Evolutionary conservation across 2,329 filamentous ascomycete species (phyloP).

Genomic region (Plenodomus lindquistii): DNA sequence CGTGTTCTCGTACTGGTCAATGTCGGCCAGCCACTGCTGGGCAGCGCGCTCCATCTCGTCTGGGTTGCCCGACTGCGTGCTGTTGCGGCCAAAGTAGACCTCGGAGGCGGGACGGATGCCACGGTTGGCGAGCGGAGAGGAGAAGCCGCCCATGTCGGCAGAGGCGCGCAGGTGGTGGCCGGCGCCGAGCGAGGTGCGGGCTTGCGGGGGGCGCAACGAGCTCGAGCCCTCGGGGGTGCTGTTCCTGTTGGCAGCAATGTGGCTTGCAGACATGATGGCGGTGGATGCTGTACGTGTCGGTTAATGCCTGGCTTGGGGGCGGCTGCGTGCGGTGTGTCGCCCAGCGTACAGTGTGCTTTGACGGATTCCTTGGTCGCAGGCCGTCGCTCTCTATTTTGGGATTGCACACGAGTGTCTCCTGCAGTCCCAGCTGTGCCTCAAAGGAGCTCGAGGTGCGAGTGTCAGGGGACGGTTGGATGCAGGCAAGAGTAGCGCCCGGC

Average conservation of each 20-base stretch:
- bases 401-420: constrained; percentile 26
- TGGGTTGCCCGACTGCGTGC: constrained; percentile 65
- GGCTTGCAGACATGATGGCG: constrained; percentile 51
- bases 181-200: constrained; percentile 73
- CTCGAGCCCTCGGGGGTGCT: constrained; percentile 92
- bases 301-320: constrained; percentile 2
- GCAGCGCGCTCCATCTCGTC: constrained; percentile 95
- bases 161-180: constrained; percentile 90
- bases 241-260: constrained; percentile 75
- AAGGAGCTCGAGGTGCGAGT: constrained; percentile 26
- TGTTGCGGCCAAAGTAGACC: constrained; percentile 80
- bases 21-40: constrained; percentile 98
- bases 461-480: constrained; percentile 24
- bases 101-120: constrained; percentile 91
- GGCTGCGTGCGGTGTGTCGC: not conserved
- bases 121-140: constrained; percentile 70
- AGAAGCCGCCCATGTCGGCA: constrained; percentile 90
- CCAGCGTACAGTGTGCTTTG: constrained; percentile 11
- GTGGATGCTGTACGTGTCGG: constrained; percentile 5
- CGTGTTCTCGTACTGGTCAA: constrained; percentile 98
- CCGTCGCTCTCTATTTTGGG: constrained; percentile 5
- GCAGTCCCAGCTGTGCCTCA: constrained; percentile 39
- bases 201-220: constrained; percentile 79
- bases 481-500: constrained; percentile 14
- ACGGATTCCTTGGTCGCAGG: constrained; percentile 2